A percentile compares a stretch with the other conserved stretches of the same genome.
Conservation (phyloP, 1,284 basidiomycete species). For the Ganoderma sinense region DNA sequence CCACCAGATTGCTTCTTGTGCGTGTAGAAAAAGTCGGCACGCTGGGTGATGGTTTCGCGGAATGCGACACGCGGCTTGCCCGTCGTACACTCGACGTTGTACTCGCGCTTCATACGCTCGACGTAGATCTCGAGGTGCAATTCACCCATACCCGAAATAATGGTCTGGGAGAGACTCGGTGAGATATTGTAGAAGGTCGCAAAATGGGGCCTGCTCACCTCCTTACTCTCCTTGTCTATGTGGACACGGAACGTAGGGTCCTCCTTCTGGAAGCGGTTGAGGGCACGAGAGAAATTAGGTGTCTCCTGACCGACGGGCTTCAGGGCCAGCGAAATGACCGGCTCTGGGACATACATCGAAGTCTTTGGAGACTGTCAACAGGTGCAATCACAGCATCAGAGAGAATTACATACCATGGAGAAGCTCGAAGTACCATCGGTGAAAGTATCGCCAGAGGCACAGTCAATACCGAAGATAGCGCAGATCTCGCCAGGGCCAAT, state of each 20-base stretch:
- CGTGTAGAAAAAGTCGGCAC: constrained; percentile 88
- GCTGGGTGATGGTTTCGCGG: constrained; percentile 91
- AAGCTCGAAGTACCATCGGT: constrained; percentile 89
- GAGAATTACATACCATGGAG: constrained; percentile 76
- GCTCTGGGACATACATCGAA: constrained; percentile 98
- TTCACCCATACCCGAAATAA: constrained; percentile 99
- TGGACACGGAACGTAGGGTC: constrained; percentile 99
- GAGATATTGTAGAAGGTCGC: constrained; percentile 1
- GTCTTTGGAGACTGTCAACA: constrained; percentile 60
- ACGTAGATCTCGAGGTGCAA: constrained; percentile 99
- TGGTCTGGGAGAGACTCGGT: constrained; percentile 70
- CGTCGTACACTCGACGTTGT: constrained; percentile 93
- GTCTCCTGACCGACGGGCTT: constrained; percentile 93
- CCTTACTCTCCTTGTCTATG: constrained; percentile 93
- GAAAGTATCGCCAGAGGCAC: constrained; percentile 98
- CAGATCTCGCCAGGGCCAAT: constrained; percentile 99
- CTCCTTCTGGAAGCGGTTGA: constrained; percentile 99
- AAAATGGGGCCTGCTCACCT: constrained; percentile 56
- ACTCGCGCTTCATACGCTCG: constrained; percentile 98
- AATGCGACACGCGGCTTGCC: constrained; percentile 98
- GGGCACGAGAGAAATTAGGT: constrained; percentile 94
- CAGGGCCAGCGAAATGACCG: constrained; percentile 96
- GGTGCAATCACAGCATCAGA: background rate
- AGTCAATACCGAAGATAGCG: constrained; percentile 99
- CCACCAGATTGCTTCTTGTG: constrained; percentile 99